A percentile compares a stretch with the other conserved stretches of the same genome.
phyloP scores from a whole-genome alignment of 331 rosid genomes.

The Dryas integrifolia region DNA sequence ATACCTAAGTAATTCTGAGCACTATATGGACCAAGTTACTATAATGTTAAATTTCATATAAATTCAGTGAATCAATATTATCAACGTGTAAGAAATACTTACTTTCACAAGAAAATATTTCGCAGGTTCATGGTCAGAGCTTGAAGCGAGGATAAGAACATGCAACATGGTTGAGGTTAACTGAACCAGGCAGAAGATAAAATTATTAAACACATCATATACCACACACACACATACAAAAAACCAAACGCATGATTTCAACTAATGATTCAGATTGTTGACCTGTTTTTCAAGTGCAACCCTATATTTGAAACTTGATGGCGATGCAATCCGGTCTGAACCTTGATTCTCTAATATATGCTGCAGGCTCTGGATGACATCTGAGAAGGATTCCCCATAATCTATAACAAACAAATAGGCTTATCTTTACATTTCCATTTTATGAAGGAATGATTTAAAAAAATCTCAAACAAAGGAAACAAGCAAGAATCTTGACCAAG shows the following conservation, averaged over 20 bases:
- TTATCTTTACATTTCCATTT: background rate
- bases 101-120: conserved; percentile 80
- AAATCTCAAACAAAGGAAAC: background rate
- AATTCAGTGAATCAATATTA: background rate
- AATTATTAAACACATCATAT: conserved; percentile 10
- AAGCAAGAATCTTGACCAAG: background rate
- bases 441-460: background rate
- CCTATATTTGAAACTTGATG: conserved; percentile 82
- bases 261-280: conserved; percentile 24
- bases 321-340: conserved; percentile 57
- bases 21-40: background rate
- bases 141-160: conserved; percentile 61
- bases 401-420: conserved; percentile 46
- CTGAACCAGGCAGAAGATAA: conserved; percentile 40
- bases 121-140: conserved; percentile 52
- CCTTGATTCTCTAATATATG: conserved; percentile 67
- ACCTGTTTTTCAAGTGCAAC: conserved; percentile 94
- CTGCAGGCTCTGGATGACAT: conserved; percentile 68
- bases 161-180: conserved; percentile 83
- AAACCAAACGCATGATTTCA: conserved; percentile 11
- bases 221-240: conserved; percentile 11
- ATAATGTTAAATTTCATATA: background rate
- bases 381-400: conserved; percentile 75
- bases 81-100: conserved; percentile 25
- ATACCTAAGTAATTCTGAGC: background rate